A percentile compares a stretch with the other conserved stretches of the same genome.
These are phyloP conservation scores for Ascocoryne sarcoides DNA, from an alignment of 2,329 filamentous ascomycete species.

Conservation along the genomic window DNA sequence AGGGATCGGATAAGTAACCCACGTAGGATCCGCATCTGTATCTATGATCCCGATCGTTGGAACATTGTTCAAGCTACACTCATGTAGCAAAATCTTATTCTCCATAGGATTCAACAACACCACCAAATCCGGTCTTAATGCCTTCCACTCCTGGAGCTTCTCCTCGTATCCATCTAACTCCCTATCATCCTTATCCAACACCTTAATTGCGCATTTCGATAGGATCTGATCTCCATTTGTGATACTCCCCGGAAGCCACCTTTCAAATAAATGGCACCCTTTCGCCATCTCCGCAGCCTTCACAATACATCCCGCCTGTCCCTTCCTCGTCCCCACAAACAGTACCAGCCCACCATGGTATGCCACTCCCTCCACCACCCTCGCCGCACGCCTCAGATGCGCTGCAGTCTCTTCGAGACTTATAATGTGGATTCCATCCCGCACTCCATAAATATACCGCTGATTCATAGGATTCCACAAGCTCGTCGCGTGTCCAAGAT, in stretches of 20 bases:
- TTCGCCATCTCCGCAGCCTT: constrained; percentile 68
- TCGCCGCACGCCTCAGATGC: constrained; percentile 85
- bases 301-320: constrained; percentile 74
- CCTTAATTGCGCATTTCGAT: constrained; percentile 56
- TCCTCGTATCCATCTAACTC: constrained; percentile 52
- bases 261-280: constrained; percentile 82
- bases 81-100: constrained; percentile 83
- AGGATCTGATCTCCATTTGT: constrained; percentile 91
- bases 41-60: constrained; percentile 94
- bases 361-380: constrained; percentile 80
- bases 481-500: constrained; percentile 84
- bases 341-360: constrained; percentile 76
- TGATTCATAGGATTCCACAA: constrained; percentile 94
- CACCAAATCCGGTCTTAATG: constrained; percentile 79
- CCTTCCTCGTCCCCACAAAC: constrained; percentile 79
- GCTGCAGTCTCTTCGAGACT: constrained; percentile 81
- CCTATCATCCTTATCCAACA: constrained; percentile 69
- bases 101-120: constrained; percentile 88
- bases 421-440: constrained; percentile 87
- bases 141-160: constrained; percentile 52
- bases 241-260: constrained; percentile 85
- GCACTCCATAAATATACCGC: constrained; percentile 85
- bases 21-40: constrained; percentile 83
- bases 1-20: constrained; percentile 93
- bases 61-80: constrained; percentile 80